Base-by-base conservation (phyloP, 331 rosid species). In the Stylosanthes scabra region DNA sequence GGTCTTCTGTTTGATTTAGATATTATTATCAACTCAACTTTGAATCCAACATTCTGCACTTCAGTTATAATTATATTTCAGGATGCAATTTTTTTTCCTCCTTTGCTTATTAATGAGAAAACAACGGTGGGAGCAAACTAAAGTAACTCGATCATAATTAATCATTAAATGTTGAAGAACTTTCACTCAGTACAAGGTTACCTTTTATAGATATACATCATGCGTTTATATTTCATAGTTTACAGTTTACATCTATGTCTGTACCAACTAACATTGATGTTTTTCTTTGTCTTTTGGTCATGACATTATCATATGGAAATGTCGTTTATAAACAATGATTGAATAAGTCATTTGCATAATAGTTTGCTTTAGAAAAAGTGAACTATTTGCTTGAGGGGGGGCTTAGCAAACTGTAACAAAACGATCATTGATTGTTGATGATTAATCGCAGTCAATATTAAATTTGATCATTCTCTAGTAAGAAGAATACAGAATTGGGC, bases 1-100 rank as follows among this genome's bases (percentile, higher is more conserved):
- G 68, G 29, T 57, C 12, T 52, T 74, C 47, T 52, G 67, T 79
- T 52, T 60, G 42, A 37, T 40, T 71, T 16, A 45, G 41, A 39
- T 39, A 12, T 9, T 15, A 37, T 40, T 67, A 59, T 66, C 39
- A 20, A 34, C 20, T 25, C 40, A 66, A 40, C 54, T 59, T 72
- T 59, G 10, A 27, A 29, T 60, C n/a, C 31, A 8, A 51, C 76
- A 46, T 39, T 77, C 34, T 55, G 7, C n/a, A 60, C n/a, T 71
- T 58, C 31, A 11, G 47, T 46, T 54, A 46, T 67, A 10, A 7
- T 61, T 44, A 55, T 72, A 49, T 42, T 56, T 58, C 9, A 40
- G 2, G 11, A 13, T 67, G 50, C 44, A 12, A 13, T 52, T 1
- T 41, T 8, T 6, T 0, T 46, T 2, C n/a, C n/a, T 44, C 9